A percentile compares a stretch with the other conserved stretches of the same genome.
phyloP scores from a whole-genome alignment of 2,329 filamentous ascomycete species.

The Epichloe elymi region DNA sequence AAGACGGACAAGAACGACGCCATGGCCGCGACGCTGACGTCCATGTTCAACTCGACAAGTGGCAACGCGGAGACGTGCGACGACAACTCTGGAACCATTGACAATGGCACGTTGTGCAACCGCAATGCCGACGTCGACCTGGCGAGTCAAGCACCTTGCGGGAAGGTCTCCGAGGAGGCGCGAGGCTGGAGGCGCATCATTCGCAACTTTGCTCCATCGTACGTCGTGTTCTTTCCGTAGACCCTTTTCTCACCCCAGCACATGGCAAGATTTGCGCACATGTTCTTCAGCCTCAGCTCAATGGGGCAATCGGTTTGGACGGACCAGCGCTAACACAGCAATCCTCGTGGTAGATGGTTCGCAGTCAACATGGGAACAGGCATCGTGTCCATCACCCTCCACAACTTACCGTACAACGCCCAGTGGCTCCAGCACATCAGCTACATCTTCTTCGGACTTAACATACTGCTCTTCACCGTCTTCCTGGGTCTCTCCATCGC shows the following conservation, averaged over 20 bases:
- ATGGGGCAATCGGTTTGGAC: neutral
- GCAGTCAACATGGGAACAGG: slow-evolving; percentile 54
- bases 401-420: slow-evolving; percentile 47
- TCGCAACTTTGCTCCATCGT: slow-evolving; percentile 43
- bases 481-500: slow-evolving; percentile 42
- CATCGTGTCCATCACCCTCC: slow-evolving; percentile 49
- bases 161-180: slow-evolving; percentile 14
- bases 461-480: slow-evolving; percentile 41
- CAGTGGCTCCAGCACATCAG: slow-evolving; percentile 45
- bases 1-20: too few species aligned
- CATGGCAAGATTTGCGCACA: too few species aligned
- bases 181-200: slow-evolving; percentile 32
- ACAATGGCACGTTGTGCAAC: neutral
- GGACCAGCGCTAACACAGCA: neutral
- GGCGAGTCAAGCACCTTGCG: slow-evolving; percentile 12
- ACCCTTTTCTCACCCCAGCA: neutral
- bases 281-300: too few species aligned
- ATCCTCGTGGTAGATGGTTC: slow-evolving; percentile 35
- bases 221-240: slow-evolving; percentile 12
- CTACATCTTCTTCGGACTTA: slow-evolving; percentile 46
- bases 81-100: neutral
- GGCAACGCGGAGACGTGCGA: neutral
- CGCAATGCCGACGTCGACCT: neutral
- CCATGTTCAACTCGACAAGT: neutral
- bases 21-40: neutral